These are phyloP conservation scores for Hyparrhenia diplandra DNA, from an alignment of 176 grass and related monocot species.

Conservation along the genomic window DNA sequence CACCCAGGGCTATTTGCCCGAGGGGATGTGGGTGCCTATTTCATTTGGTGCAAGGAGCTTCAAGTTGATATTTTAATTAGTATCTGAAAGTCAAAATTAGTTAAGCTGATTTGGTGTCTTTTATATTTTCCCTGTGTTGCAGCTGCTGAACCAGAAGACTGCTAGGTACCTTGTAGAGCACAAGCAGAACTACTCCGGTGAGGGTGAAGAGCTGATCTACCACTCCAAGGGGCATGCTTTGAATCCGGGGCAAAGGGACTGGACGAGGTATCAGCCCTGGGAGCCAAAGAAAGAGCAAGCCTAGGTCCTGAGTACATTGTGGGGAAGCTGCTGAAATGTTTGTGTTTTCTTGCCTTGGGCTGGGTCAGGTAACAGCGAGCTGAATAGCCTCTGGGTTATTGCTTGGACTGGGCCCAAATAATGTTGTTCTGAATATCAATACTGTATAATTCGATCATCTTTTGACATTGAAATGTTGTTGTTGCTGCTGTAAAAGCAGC, in stretches of 20 bases:
- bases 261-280: slow-evolving; percentile 86
- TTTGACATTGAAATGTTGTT: background rate
- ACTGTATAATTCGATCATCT: background rate
- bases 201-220: slow-evolving; percentile 84
- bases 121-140: background rate
- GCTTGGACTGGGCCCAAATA: slow-evolving; percentile 29
- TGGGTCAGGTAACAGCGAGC: background rate
- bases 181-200: slow-evolving; percentile 76
- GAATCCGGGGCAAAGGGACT: slow-evolving; percentile 71
- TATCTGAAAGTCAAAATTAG: background rate
- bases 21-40: background rate
- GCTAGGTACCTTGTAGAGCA: slow-evolving; percentile 64
- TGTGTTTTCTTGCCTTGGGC: slow-evolving; percentile 7
- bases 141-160: slow-evolving; percentile 71
- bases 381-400: slow-evolving; percentile 25
- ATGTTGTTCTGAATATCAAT: slow-evolving; percentile 10
- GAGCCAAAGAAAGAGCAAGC: slow-evolving; percentile 60
- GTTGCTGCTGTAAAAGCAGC: background rate
- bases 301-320: background rate
- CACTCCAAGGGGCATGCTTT: slow-evolving; percentile 87
- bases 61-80: background rate
- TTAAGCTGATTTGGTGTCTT: background rate
- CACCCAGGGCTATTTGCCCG: background rate
- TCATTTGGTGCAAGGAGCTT: background rate
- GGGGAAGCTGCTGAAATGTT: background rate